Evolutionary conservation across 1,284 basidiomycete genomes (phyloP).

Genomic region (Salmacisia buchloeana): DNA sequence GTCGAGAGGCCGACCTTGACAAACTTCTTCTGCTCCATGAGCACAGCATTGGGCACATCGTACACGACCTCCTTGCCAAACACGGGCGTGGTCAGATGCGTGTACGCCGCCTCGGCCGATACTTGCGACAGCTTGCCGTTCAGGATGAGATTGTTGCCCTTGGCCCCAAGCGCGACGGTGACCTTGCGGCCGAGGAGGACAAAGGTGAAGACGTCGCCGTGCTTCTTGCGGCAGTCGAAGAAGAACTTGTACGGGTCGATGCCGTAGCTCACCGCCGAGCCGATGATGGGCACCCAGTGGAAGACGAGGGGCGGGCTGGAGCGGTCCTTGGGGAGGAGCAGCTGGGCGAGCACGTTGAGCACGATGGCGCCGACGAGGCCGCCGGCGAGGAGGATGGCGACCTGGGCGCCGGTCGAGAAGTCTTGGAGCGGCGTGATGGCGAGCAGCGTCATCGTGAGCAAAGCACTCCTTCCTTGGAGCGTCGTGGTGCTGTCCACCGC

Average conservation of each 20-base stretch:
- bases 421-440: constrained; percentile 7
- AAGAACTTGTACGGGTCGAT: constrained; percentile 75
- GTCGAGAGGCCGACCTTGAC: constrained; percentile 74
- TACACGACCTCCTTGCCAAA: constrained; percentile 98
- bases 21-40: constrained; percentile 99
- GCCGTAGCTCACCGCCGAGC: constrained; percentile 68
- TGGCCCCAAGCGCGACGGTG: constrained; percentile 84
- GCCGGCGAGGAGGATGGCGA: constrained; percentile 9
- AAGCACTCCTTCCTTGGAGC: background rate
- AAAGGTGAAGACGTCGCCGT: constrained; percentile 75
- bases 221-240: constrained; percentile 70
- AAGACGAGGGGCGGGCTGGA: constrained; percentile 68
- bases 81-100: constrained; percentile 52
- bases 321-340: constrained; percentile 53
- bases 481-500: background rate
- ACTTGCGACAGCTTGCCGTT: constrained; percentile 88
- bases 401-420: constrained; percentile 8
- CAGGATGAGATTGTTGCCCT: constrained; percentile 89
- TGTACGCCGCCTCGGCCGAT: constrained; percentile 95
- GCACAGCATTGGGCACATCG: constrained; percentile 87
- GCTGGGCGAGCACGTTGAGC: constrained; percentile 62
- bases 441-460: background rate
- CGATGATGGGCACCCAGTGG: constrained; percentile 70
- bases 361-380: constrained; percentile 49
- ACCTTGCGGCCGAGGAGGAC: constrained; percentile 75